phyloP scores from a whole-genome alignment of 2,329 filamentous ascomycete genomes.

The Elsinoe arachidis region DNA sequence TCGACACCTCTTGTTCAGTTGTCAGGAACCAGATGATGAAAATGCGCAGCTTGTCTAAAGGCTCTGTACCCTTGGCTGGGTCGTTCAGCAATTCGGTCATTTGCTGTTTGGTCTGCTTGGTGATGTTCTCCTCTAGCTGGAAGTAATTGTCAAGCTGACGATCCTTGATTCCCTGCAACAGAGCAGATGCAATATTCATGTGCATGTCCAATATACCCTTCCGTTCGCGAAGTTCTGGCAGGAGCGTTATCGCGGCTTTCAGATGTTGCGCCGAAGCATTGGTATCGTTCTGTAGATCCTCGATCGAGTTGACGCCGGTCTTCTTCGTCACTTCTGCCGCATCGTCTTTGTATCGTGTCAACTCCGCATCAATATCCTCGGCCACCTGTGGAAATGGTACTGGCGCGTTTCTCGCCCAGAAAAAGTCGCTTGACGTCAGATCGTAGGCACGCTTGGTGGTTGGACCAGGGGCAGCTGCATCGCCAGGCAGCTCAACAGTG shows the following conservation, averaged over 20 bases:
- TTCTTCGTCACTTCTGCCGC: conserved; percentile 90
- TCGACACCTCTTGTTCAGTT: conserved; percentile 78
- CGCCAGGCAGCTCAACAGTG: conserved; percentile 74
- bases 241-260: conserved; percentile 85
- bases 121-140: conserved; percentile 85
- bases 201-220: conserved; percentile 96
- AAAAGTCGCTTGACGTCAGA: conserved; percentile 82
- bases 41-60: conserved; percentile 79
- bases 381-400: conserved; percentile 91
- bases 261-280: conserved; percentile 86
- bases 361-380: conserved; percentile 87
- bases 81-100: conserved; percentile 81
- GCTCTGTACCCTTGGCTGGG: conserved; percentile 68
- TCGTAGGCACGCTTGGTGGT: conserved; percentile 86
- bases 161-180: conserved; percentile 79
- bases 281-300: conserved; percentile 84
- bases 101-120: conserved; percentile 82
- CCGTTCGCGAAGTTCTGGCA: conserved; percentile 85
- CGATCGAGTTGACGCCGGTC: conserved; percentile 83
- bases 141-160: conserved; percentile 94
- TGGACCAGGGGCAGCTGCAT: conserved; percentile 66
- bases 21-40: conserved; percentile 97
- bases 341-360: conserved; percentile 92
- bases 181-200: conserved; percentile 89
- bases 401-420: conserved; percentile 88